phyloP scores from a whole-genome alignment of 2,329 filamentous ascomycete species.

The Xylaria digitata region DNA sequence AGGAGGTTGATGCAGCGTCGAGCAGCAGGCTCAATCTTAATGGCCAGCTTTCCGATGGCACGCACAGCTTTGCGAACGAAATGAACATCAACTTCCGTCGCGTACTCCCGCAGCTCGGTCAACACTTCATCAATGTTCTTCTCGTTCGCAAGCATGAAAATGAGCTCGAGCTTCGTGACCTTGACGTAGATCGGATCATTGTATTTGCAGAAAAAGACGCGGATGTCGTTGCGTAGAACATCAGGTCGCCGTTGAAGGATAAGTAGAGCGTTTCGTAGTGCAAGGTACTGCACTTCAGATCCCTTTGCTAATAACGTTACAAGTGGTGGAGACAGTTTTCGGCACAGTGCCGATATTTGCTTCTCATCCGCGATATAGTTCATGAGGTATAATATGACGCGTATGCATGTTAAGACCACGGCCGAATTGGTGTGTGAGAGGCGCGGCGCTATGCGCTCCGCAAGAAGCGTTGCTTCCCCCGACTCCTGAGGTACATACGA shows the following conservation, averaged over 20 bases:
- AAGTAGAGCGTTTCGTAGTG: slow-evolving; percentile 89
- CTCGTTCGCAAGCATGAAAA: slow-evolving; percentile 98
- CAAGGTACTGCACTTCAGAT: slow-evolving; percentile 97
- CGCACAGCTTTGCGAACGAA: slow-evolving; percentile 98
- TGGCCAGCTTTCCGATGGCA: slow-evolving; percentile 96
- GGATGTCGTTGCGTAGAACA: slow-evolving; percentile 93
- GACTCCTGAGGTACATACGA: slow-evolving; percentile 95
- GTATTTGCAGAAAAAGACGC: slow-evolving; percentile 99
- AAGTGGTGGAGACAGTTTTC: slow-evolving; percentile 92
- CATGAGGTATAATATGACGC: slow-evolving; percentile 96
- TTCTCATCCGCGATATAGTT: slow-evolving; percentile 97
- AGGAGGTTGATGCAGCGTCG: slow-evolving; percentile 91
- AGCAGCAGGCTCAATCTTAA: slow-evolving; percentile 97
- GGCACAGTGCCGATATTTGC: slow-evolving; percentile 85
- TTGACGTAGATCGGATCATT: slow-evolving; percentile 99
- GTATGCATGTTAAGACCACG: slow-evolving; percentile 94
- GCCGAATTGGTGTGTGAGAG: slow-evolving; percentile 97
- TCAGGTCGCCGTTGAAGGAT: slow-evolving; percentile 94
- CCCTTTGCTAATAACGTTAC: slow-evolving; percentile 96
- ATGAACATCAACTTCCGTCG: slow-evolving; percentile 97
- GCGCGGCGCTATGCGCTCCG: slow-evolving; percentile 93
- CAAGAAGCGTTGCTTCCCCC: slow-evolving; percentile 86
- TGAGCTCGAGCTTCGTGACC: slow-evolving; percentile 97
- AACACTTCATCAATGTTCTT: slow-evolving; percentile 95
- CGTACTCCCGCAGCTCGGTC: slow-evolving; percentile 94